phyloP scores from a whole-genome alignment of 495 filamentous ascomycete species.

The Amphirosellinia nigrospora region DNA sequence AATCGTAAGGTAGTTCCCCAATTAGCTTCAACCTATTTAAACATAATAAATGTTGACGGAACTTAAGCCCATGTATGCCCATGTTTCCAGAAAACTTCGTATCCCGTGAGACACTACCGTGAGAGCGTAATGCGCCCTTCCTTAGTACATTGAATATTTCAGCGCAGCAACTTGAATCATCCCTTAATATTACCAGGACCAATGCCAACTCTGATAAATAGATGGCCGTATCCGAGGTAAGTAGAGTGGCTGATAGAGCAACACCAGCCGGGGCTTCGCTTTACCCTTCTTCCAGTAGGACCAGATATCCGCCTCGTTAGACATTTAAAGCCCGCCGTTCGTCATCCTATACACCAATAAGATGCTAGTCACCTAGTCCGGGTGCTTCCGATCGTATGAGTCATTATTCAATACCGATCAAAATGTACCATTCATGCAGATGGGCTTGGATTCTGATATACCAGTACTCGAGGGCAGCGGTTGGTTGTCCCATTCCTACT shows the following conservation, averaged over 20 bases:
- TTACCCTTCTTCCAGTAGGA: background rate
- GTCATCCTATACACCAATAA: background rate
- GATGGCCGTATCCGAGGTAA: background rate
- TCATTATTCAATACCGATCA: background rate
- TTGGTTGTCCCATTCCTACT: background rate
- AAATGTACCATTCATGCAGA: background rate
- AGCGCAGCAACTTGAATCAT: too few relatives aligned
- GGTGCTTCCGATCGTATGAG: background rate
- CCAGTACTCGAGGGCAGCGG: background rate
- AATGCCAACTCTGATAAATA: background rate
- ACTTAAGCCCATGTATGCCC: background rate
- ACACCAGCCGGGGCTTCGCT: background rate
- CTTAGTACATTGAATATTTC: background rate
- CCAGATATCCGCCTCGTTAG: background rate
- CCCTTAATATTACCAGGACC: background rate
- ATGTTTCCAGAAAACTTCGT: background rate
- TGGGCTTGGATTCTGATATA: background rate
- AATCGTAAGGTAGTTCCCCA: slow-evolving; percentile 26
- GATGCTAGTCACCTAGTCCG: background rate
- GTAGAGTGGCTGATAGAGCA: background rate
- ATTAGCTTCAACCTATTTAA: background rate
- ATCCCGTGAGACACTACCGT: background rate
- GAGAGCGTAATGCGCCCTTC: background rate
- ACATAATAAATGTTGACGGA: slow-evolving; percentile 8
- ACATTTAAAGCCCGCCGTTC: background rate